Base-by-base conservation (phyloP, 257 asterid species). In the Prunella vulgaris region DNA sequence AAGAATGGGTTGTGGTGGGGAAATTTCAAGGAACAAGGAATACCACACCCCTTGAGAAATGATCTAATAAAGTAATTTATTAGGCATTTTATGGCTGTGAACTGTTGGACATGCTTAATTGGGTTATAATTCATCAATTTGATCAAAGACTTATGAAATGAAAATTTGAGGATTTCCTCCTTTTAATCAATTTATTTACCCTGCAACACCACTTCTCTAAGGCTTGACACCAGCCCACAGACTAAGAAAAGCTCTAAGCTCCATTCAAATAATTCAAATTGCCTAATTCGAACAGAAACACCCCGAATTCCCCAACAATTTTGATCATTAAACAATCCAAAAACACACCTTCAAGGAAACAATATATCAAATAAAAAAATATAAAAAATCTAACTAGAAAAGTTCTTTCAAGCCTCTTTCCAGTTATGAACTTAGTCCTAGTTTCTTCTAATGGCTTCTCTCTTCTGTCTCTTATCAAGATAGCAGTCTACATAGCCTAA, bases 281-380 rank as follows among this genome's bases (percentile, higher is more conserved):
- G 35, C 58, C 46, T 22, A 52, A 71, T 18, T 5, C 13, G 18
- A 49, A 13, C 67, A 38, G 12, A 60, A 33, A 33, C 35, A 13
- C 42, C 42, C 57, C 14, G 2, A 59, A 32, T 44, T 15, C 28
- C 65, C 69, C 1, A 28, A 27, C 15, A 69, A 38, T 38, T n/a
- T n/a, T 51, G 4, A 51, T 62, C 69, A 7, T 1, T 40, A 32
- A 35, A 35, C 21, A 25, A 33, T 63, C 32, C 52, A 24, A 15
- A 10, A 49, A 21, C 22, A 28, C 3, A 59, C n/a, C 64, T 46
- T 7, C n/a, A 18, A 24, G 59, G 62, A 65, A 77, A 38, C 46
- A 65, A 77, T 51, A 53, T 63, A 27, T 59, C 60, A 60, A 37
- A 35, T n/a, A n/a, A n/a, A n/a, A n/a, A n/a, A n/a, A n/a, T n/a